phyloP scores from a whole-genome alignment of 106 monocot species.

The Vanilla planifolia region DNA sequence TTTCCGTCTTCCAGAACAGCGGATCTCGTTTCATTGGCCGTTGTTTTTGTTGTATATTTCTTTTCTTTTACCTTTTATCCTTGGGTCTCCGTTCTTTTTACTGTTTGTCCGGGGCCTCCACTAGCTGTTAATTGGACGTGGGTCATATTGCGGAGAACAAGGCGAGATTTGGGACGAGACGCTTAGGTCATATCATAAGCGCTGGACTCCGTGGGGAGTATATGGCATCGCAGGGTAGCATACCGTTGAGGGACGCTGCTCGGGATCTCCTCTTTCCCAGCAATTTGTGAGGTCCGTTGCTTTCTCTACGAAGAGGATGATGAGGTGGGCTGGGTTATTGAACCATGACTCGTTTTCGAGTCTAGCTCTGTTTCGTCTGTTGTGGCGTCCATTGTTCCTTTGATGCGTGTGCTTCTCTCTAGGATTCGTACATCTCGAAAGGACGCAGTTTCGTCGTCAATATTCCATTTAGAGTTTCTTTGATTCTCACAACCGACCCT shows the following conservation, averaged over 20 bases:
- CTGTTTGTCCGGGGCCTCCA: slow-evolving; percentile 2
- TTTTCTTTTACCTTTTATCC: slow-evolving; percentile 7
- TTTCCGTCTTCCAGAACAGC: not conserved
- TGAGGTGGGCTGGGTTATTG: not conserved
- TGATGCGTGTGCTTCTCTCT: slow-evolving; percentile 5
- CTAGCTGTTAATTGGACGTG: slow-evolving; percentile 10
- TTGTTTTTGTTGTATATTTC: not conserved
- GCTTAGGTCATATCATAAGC: slow-evolving; percentile 4
- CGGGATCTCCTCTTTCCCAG: not conserved
- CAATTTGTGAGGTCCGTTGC: not conserved
- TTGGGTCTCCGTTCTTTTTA: not conserved
- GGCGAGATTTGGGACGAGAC: not conserved
- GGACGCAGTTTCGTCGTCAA: too few relatives aligned
- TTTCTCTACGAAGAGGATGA: not conserved
- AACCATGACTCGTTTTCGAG: not conserved
- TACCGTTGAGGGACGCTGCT: not conserved
- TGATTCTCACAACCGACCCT: not conserved
- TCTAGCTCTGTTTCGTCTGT: not conserved
- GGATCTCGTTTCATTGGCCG: slow-evolving; percentile 2
- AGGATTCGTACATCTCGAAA: slow-evolving; percentile 6
- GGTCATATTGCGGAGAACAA: slow-evolving; percentile 5
- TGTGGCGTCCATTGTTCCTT: not conserved
- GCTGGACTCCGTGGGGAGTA: not conserved
- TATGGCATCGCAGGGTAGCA: not conserved
- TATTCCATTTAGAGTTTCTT: too few relatives aligned